Conservation (phyloP, 148 eudicot genomes). For the Camellia japonica region DNA sequence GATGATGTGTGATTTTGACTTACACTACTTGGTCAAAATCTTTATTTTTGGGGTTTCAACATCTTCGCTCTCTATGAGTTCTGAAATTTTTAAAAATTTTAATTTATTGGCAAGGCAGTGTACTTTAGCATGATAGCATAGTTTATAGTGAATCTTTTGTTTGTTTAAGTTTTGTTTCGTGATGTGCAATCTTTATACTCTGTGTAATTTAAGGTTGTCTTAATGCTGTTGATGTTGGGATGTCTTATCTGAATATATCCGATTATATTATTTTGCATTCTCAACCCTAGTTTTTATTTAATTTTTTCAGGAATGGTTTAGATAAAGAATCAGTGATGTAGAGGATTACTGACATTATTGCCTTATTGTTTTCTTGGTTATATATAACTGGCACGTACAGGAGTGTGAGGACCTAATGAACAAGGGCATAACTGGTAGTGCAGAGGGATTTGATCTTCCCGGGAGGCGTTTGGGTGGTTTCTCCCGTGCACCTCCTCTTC, state of each 20-base stretch:
- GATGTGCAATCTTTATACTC: no score
- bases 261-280: background rate
- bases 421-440: slow-evolving; percentile 75
- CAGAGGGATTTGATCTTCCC: slow-evolving; percentile 82
- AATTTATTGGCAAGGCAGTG: background rate
- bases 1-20: no score
- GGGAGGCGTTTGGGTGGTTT: slow-evolving; percentile 85
- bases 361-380: background rate
- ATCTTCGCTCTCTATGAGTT: background rate
- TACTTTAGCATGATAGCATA: background rate
- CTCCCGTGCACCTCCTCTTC: slow-evolving; percentile 60
- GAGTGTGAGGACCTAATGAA: slow-evolving; percentile 87
- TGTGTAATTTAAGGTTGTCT: no score
- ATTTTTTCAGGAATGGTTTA: background rate
- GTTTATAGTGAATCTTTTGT: background rate
- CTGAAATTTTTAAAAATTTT: background rate
- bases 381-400: slow-evolving; percentile 30
- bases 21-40: background rate
- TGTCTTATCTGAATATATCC: background rate
- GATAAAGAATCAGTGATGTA: background rate
- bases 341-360: background rate
- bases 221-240: no score
- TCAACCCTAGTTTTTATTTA: background rate
- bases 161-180: no score
- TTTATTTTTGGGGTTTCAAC: background rate